A percentile compares a stretch with the other conserved stretches of the same genome.
Conservation (phyloP, 2,329 filamentous ascomycete genomes). For the Pyrenochaeta sp. region DNA sequence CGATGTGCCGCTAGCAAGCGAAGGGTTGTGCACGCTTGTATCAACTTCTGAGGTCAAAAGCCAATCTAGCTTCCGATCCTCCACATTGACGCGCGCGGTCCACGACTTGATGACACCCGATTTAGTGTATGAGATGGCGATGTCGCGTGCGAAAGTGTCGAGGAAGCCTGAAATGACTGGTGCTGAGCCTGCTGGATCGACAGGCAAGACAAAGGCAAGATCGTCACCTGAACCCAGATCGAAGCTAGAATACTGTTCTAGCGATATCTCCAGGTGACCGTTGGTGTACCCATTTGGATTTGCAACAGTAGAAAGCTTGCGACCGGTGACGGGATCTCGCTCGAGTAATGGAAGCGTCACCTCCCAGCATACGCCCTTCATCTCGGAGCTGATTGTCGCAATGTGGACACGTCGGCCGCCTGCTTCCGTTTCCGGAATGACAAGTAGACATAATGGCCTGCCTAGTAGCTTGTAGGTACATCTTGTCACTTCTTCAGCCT, state of each 20-base stretch:
- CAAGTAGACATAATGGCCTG: conserved; percentile 80
- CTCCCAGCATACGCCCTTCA: conserved; percentile 84
- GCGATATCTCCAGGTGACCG: conserved; percentile 49
- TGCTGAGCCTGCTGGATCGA: conserved; percentile 82
- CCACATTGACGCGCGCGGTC: conserved; percentile 77
- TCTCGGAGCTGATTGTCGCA: conserved; percentile 81
- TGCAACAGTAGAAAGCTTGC: conserved; percentile 33
- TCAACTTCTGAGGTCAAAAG: conserved; percentile 82
- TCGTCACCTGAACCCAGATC: conserved; percentile 66
- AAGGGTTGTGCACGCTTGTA: conserved; percentile 75
- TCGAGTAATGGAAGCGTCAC: conserved; percentile 65
- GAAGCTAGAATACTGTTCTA: conserved; percentile 76
- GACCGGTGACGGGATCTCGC: conserved; percentile 36
- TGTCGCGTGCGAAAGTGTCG: conserved; percentile 84
- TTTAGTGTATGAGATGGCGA: conserved; percentile 84
- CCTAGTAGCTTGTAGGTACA: conserved; percentile 68
- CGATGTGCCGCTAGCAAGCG: conserved; percentile 83
- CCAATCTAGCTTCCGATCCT: conserved; percentile 75
- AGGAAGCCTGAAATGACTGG: conserved; percentile 78
- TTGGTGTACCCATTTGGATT: conserved; percentile 42
- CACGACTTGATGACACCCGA: conserved; percentile 81
- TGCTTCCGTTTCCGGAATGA: conserved; percentile 71
- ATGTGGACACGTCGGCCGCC: conserved; percentile 67
- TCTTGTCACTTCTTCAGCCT: conserved; percentile 67
- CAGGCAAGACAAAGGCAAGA: conserved; percentile 72